phyloP scores from a whole-genome alignment of 2,329 filamentous ascomycete genomes.

The Claviceps humidiphila region DNA sequence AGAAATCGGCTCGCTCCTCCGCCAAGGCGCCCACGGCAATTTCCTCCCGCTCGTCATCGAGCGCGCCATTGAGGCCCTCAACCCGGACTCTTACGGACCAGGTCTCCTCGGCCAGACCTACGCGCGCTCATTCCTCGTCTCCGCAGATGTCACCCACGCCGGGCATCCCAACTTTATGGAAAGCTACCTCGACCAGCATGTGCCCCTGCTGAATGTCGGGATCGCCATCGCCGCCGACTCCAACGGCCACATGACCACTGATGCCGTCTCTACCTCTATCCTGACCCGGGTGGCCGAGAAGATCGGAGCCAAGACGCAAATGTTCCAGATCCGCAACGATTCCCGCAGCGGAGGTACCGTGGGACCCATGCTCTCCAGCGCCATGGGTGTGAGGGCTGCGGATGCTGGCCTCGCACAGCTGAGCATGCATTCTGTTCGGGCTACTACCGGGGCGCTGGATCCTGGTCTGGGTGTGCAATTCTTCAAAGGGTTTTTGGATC shows the following conservation, averaged over 20 bases:
- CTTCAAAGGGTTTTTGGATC: slow-evolving; percentile 80
- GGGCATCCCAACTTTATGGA: slow-evolving; percentile 87
- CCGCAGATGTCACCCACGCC: slow-evolving; percentile 85
- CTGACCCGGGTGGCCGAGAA: slow-evolving; percentile 67
- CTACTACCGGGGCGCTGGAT: slow-evolving; percentile 74
- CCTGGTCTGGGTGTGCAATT: slow-evolving; percentile 78
- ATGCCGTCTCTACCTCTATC: slow-evolving; percentile 71
- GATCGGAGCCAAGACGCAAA: slow-evolving; percentile 57
- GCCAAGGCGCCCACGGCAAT: slow-evolving; percentile 82
- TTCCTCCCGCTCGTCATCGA: slow-evolving; percentile 74
- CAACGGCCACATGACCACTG: slow-evolving; percentile 94
- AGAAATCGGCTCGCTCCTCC: slow-evolving; percentile 82
- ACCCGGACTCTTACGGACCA: slow-evolving; percentile 39
- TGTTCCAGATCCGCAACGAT: slow-evolving; percentile 94
- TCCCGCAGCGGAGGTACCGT: slow-evolving; percentile 81
- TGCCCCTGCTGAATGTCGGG: slow-evolving; percentile 79
- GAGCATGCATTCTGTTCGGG: slow-evolving; percentile 87
- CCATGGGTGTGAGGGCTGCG: slow-evolving; percentile 68
- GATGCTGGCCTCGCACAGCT: slow-evolving; percentile 85
- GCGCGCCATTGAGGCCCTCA: slow-evolving; percentile 60
- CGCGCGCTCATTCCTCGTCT: slow-evolving; percentile 83
- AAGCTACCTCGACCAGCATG: slow-evolving; percentile 73
- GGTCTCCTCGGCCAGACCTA: slow-evolving; percentile 67
- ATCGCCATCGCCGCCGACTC: slow-evolving; percentile 67
- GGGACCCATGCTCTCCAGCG: slow-evolving; percentile 75